Conservation (phyloP, 192 early-diverging fungal genomes). For the Rhizophagus prolifer region DNA sequence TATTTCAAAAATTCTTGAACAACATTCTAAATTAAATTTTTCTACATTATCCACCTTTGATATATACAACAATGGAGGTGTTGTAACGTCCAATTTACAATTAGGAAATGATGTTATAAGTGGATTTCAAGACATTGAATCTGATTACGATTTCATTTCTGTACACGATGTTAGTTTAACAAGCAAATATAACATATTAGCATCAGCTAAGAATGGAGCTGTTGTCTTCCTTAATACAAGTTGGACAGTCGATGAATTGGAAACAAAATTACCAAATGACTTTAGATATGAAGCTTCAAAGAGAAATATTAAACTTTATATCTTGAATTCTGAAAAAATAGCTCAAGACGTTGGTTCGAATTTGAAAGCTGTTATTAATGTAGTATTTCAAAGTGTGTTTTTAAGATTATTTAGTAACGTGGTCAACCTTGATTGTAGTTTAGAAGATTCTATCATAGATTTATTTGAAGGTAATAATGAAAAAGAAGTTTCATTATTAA, state of each 20-base stretch:
- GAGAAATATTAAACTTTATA: constrained; percentile 53
- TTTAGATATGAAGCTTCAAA: constrained; percentile 57
- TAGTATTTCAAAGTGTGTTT: constrained; percentile 61
- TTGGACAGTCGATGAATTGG: constrained; percentile 68
- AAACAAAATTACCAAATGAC: constrained; percentile 62
- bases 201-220: constrained; percentile 48
- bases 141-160: constrained; percentile 55
- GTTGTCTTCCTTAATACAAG: constrained; percentile 65
- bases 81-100: constrained; percentile 58
- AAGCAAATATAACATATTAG: constrained; percentile 60
- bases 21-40: constrained; percentile 38
- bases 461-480: constrained; percentile 33
- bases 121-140: constrained; percentile 37
- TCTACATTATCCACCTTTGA: constrained; percentile 50
- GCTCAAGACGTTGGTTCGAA: constrained; percentile 56
- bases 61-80: constrained; percentile 58
- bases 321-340: constrained; percentile 64
- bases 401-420: constrained; percentile 22
- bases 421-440: not conserved
- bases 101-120: constrained; percentile 45
- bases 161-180: constrained; percentile 64
- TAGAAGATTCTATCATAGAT: constrained; percentile 24
- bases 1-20: constrained; percentile 45
- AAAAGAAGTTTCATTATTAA: constrained; percentile 25
- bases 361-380: constrained; percentile 52